Conservation (phyloP, 2,329 filamentous ascomycete genomes). For the Epicoccum sorghinum region DNA sequence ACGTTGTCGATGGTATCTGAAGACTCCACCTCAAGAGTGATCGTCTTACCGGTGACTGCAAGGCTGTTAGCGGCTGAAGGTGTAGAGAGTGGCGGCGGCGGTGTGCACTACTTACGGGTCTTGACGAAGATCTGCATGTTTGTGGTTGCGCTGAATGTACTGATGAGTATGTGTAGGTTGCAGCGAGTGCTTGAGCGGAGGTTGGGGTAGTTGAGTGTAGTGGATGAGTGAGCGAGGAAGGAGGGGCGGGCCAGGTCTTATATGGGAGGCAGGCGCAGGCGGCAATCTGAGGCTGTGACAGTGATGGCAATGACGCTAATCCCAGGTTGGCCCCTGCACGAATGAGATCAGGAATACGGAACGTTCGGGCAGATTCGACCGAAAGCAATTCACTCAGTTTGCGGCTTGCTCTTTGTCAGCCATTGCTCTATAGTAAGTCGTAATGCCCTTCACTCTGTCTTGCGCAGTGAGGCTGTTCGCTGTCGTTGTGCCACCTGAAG, state of each 20-base stretch:
- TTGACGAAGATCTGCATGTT: slow-evolving; percentile 98
- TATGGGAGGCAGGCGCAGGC: slow-evolving; percentile 32
- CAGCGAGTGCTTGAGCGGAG: slow-evolving; percentile 14
- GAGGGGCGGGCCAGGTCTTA: slow-evolving; percentile 36
- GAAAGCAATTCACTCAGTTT: slow-evolving; percentile 16
- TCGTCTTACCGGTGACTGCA: slow-evolving; percentile 70
- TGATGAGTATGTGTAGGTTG: slow-evolving; percentile 16
- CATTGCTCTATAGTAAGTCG: slow-evolving; percentile 1
- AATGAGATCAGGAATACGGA: slow-evolving; percentile 37
- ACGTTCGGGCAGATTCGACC: slow-evolving; percentile 43
- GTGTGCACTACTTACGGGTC: slow-evolving; percentile 71
- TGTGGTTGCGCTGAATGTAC: slow-evolving; percentile 13
- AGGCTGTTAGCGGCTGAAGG: slow-evolving; percentile 40
- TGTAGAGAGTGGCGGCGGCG: slow-evolving; percentile 20
- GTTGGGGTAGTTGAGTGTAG: slow-evolving; percentile 17
- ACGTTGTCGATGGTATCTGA: slow-evolving; percentile 95
- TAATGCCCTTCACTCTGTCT: slow-evolving; percentile 2
- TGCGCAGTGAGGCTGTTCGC: slow-evolving; percentile 1
- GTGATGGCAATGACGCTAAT: slow-evolving; percentile 41
- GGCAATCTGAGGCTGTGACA: slow-evolving; percentile 45
- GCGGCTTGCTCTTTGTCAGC: slow-evolving; percentile 25
- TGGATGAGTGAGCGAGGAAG: slow-evolving; percentile 20
- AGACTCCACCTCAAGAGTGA: slow-evolving; percentile 70
- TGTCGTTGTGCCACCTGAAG: slow-evolving; percentile 14
- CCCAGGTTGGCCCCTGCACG: slow-evolving; percentile 37